Conservation (phyloP, 768 basidiomycete species). For the Dendrothele bispora region DNA sequence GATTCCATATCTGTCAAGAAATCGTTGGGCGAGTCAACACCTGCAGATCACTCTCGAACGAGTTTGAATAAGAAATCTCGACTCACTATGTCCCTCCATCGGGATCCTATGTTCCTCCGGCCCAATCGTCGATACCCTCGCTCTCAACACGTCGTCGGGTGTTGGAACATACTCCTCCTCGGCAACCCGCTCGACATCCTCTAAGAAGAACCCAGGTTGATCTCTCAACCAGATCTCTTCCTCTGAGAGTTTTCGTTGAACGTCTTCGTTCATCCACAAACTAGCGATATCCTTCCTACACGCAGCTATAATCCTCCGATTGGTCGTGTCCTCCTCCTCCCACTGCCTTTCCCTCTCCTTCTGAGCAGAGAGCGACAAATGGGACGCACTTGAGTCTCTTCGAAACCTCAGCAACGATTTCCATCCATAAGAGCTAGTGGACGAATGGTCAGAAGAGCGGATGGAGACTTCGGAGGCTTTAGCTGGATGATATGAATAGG, state of each 20-base stretch:
- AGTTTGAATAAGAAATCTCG: slow-evolving; percentile 2
- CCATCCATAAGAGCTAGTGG: slow-evolving; percentile 48
- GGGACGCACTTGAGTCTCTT: slow-evolving; percentile 22
- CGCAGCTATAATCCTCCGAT: slow-evolving; percentile 49
- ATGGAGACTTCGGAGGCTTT: slow-evolving; percentile 48
- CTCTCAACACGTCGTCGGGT: slow-evolving; percentile 64
- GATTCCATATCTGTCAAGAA: slow-evolving; percentile 21
- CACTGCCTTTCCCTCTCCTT: too few species aligned
- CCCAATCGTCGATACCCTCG: slow-evolving; percentile 62
- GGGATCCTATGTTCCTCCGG: slow-evolving; percentile 62
- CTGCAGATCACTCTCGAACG: too few species aligned
- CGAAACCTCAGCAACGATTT: slow-evolving; percentile 41
- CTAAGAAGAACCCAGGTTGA: slow-evolving; percentile 64
- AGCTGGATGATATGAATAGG: slow-evolving; percentile 30
- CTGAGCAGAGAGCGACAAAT: slow-evolving; percentile 2
- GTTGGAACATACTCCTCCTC: slow-evolving; percentile 51
- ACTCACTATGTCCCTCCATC: slow-evolving; percentile 41
- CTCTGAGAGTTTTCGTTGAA: slow-evolving; percentile 41
- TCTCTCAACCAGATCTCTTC: slow-evolving; percentile 51
- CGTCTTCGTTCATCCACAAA: slow-evolving; percentile 50
- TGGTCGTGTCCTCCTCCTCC: slow-evolving; percentile 36
- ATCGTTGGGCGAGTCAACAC: not conserved
- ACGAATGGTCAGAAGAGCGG: too few species aligned
- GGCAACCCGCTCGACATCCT: slow-evolving; percentile 53
- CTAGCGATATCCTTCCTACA: slow-evolving; percentile 52